Base-by-base conservation (phyloP, 2,329 filamentous ascomycete species). In the Ophiostoma sp. region DNA sequence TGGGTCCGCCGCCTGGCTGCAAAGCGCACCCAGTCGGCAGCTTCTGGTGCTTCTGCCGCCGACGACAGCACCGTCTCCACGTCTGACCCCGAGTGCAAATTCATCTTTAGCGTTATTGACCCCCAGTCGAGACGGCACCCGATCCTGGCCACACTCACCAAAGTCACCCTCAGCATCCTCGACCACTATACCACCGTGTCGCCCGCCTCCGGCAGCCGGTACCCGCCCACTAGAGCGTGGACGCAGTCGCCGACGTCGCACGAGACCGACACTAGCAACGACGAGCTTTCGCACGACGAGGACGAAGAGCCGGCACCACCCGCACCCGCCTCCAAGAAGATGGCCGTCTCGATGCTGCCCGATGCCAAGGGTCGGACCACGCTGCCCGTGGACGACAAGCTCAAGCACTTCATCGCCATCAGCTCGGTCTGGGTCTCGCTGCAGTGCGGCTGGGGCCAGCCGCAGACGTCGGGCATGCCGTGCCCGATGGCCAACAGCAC, bases 61-160 rank as follows among this genome's bases (percentile, higher is more conserved):
- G 62, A 65, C 8, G 70, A 65, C 77, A 3, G 72, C 77, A 3
- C 74, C 75, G 0, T 67, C 4, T 31, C 35, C 5, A 41, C 65
- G 5, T n/a, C 66, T 44, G 73, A 78, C 2, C 72, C 76, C 1
- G 85, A 86, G 66, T 81, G 79, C 71, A 88, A 87, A 76, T 94
- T 89, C 80, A 92, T 87, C 10, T 94, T 94, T 77, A 93, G 90
- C 79, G 87, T 92, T 72, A 88, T 94, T 75, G 87, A 90, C 74
- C 86, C 90, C 0, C 84, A 85, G 66, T 86, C 85, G 10, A 83
- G 90, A 44, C 86, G 89, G 15, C 91, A 94, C 76, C 91, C 92
- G 4, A 86, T 94, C 75, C 85, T 94, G 79, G 91, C 90, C 0
- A 87, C 84, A 1, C 82, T 94, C 64, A 89, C 86, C 3, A 83